Evolutionary conservation across 192 early-diverging fungal genomes (phyloP), one percentile per base, ranked within the genome.

Genomic region (Umbelopsis vinacea): DNA sequence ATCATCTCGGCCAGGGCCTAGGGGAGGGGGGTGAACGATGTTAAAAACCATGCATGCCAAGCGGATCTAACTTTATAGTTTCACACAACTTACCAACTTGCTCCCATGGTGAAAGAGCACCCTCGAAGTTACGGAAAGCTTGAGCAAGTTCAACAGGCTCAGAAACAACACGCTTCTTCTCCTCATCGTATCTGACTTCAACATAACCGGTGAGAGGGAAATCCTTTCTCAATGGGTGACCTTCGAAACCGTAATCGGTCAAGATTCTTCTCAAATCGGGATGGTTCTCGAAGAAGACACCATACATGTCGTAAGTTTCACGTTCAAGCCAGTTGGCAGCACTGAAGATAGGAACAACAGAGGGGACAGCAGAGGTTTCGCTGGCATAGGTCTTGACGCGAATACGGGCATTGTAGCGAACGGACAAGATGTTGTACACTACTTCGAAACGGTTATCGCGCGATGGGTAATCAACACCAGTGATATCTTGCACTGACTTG

Each of bases 151-250:
- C 96, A 57, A 99, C 86, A 24, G 96, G 96, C 76, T 99, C 97
- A 35, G 93, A 89, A 48, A 99, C 91, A 17, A 99, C 96, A 48
- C 97, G 86, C 89, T 99, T 99, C 87, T 94, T 94, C 79, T 96
- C 94, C 70, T 99, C 97, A 79, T 99, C 97, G 79, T 98, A 99
- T 66, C 97, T 85, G 40, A 98, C 95, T 84, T 98, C 97, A 10
- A 98, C 96, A 78, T 98, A 99, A n/a, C 97, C 96, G 43, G 94
- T 96, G 48, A 99, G 85, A 54, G 97, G 97, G 86, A 99, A 99
- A 74, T 99, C 97, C 87, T 99, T 99, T 71, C 97, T 86, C 76
- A 99, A 68, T 72, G 92, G 92, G 74, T 94, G 89, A 14, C 96
- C 97, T 83, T 99, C 96, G 69, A 98, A 99, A 26, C 97, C 97